Conservation (phyloP, 352 stramenopile genomes). For the Aphanomyces stellatus region DNA sequence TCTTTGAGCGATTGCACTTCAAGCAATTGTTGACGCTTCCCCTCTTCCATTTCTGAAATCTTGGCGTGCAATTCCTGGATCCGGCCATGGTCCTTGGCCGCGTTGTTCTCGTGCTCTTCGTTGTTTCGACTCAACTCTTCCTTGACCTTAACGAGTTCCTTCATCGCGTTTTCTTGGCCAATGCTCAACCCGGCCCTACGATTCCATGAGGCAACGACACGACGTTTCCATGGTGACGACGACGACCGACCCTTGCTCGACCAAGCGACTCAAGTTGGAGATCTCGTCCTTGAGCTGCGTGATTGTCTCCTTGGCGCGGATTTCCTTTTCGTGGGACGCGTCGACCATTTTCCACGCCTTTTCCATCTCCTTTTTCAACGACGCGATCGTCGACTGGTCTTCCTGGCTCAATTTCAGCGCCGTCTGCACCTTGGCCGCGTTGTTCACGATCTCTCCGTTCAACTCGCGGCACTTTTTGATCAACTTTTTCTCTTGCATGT, state of each 20-base stretch:
- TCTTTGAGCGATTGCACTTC: constrained; percentile 83
- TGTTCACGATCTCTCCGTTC: constrained; percentile 95
- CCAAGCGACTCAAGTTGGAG: constrained; percentile 89
- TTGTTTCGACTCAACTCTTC: constrained; percentile 83
- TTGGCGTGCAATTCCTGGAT: constrained; percentile 73
- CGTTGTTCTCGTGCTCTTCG: constrained; percentile 72
- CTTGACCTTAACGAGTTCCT: constrained; percentile 85
- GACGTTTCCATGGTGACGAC: not conserved
- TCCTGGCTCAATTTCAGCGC: constrained; percentile 92
- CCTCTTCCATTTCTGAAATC: constrained; percentile 49
- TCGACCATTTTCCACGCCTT: constrained; percentile 94
- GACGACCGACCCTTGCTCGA: constrained; percentile 77
- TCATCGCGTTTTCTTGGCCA: constrained; percentile 90
- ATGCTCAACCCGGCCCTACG: constrained; percentile 72
- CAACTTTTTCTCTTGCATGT: constrained; percentile 92
- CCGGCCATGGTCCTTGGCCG: constrained; percentile 71
- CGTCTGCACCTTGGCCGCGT: constrained; percentile 92
- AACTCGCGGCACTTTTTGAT: constrained; percentile 94
- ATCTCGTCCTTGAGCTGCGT: constrained; percentile 94
- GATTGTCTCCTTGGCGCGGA: constrained; percentile 92
- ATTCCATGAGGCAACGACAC: too few species aligned
- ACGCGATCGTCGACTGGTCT: constrained; percentile 88
- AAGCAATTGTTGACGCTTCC: constrained; percentile 39
- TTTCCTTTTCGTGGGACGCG: constrained; percentile 90
- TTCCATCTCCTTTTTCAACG: constrained; percentile 95